phyloP scores from a whole-genome alignment of 139 green algal genomes.

The Volvox reticuliferus region DNA sequence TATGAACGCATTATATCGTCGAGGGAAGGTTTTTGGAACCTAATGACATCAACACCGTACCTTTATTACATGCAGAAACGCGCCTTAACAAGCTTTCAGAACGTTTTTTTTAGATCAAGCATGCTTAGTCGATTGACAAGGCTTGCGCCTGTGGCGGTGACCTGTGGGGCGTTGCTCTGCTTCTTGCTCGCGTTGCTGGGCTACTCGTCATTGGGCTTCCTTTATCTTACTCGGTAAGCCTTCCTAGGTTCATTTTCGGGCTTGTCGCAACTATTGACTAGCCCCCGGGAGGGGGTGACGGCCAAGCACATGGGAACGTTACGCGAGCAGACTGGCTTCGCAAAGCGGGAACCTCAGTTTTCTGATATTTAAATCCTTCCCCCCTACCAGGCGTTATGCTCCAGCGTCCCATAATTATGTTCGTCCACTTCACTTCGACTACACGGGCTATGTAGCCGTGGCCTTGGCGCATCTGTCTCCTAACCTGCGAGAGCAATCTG shows the following conservation, averaged over 20 bases:
- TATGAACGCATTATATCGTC: too few relatives aligned
- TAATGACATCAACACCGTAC: too few relatives aligned
- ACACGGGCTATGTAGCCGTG: constrained; percentile 17
- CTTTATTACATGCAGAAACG: too few relatives aligned
- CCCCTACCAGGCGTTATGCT: not conserved
- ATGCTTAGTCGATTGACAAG: not conserved
- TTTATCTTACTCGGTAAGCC: constrained; percentile 19
- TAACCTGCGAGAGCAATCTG: constrained; percentile 12
- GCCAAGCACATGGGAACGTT: not conserved
- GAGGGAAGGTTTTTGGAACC: too few relatives aligned
- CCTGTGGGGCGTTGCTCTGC: not conserved
- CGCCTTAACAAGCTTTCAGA: not conserved
- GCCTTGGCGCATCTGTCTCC: not conserved
- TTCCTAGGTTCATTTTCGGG: not conserved
- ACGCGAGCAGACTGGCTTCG: not conserved
- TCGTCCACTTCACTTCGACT: constrained; percentile 43
- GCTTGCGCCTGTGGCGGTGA: not conserved
- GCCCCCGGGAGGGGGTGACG: too few relatives aligned
- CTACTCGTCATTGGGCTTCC: constrained; percentile 2
- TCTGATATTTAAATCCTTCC: not conserved
- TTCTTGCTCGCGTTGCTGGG: not conserved
- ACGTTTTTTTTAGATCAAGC: not conserved
- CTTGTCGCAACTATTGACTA: not conserved
- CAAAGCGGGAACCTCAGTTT: too few relatives aligned
- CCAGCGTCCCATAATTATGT: constrained; percentile 8